Evolutionary conservation across 805 yeast species (phyloP), one percentile per base, ranked within the genome.

Genomic region (Myxozyma vanderwaltii): DNA sequence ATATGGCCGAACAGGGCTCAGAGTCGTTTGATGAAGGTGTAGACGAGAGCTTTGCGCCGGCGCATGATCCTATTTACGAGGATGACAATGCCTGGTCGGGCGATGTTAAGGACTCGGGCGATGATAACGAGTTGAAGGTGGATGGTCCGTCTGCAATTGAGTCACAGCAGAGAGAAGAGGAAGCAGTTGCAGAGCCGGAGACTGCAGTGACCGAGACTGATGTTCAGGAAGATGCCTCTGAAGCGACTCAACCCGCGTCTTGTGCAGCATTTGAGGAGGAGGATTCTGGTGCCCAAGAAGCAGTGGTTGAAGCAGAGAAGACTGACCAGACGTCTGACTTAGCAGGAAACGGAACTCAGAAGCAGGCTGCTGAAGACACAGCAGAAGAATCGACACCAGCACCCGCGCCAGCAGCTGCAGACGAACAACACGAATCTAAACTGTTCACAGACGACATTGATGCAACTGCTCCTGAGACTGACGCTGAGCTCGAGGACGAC

Each of bases 401-500:
- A 33, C 2, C 54, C 17, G 39, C 35, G 23, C 31, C 54, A 7
- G 47, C 10, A 19, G 5, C n/a, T 17, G 27, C 27, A 26, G 2
- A 35, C 17, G 44, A 7, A 4, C 33, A 24, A 12, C 45, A 47
- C 23, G 21, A 10, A 23, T 1, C 46, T 12, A 49, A 49, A 33
- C 29, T 40, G n/a, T 52, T 48, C 36, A 33, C 23, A 6, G 54
- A 47, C 17, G 40, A 23, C 21, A 35, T 35, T 23, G 51, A 51
- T 4, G 26, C 57, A 13, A 36, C 24, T 31, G 29, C 46, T 3
- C 54, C 57, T 12, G 52, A 51, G n/a, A 47, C 54, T 3, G 56
- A 38, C 23, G 12, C 50, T 3, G 47, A 43, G 21, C 13, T n/a
- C 38, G 51, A 35, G 23, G 35, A 21, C 4, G 49, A 33, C 10